These are phyloP conservation scores for Bipolaris oryzae DNA, from an alignment of 2,329 filamentous ascomycete genomes.

Conservation along the genomic window DNA sequence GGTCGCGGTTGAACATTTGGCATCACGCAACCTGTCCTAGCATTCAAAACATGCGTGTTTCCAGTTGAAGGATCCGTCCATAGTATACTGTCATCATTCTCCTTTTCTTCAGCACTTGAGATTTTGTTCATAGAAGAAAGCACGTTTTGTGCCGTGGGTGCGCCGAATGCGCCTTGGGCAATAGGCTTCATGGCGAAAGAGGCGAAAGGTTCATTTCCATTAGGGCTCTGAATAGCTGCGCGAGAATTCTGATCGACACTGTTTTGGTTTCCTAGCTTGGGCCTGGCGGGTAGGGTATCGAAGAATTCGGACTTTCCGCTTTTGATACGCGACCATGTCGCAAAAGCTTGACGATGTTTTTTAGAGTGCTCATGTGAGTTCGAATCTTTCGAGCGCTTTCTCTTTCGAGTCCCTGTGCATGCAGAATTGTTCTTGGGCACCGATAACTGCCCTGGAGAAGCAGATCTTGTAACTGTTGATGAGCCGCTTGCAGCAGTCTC, in stretches of 20 bases:
- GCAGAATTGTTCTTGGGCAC: not conserved
- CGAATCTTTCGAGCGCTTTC: slow-evolving; percentile 19
- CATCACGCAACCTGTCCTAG: slow-evolving; percentile 59
- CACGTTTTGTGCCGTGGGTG: not conserved
- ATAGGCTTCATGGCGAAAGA: slow-evolving; percentile 20
- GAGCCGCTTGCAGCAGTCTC: not conserved
- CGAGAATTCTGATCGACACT: not conserved
- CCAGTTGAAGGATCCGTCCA: slow-evolving; percentile 70
- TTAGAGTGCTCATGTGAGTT: slow-evolving; percentile 1
- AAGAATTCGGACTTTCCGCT: slow-evolving; percentile 47
- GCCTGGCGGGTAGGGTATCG: slow-evolving; percentile 25
- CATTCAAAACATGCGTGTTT: slow-evolving; percentile 58
- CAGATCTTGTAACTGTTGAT: not conserved
- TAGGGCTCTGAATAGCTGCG: not conserved
- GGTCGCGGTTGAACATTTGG: slow-evolving; percentile 21
- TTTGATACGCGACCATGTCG: slow-evolving; percentile 54
- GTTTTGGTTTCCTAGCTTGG: slow-evolving; percentile 3
- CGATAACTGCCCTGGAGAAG: not conserved
- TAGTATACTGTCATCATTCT: slow-evolving; percentile 48
- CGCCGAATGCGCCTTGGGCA: slow-evolving; percentile 18
- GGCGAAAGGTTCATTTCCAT: not conserved
- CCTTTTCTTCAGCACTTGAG: not conserved
- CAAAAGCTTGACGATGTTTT: slow-evolving; percentile 31
- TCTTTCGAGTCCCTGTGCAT: slow-evolving; percentile 21
- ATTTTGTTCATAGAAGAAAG: not conserved